Base-by-base conservation (phyloP, 2,329 filamentous ascomycete species). In the Aspergillus nomiae region DNA sequence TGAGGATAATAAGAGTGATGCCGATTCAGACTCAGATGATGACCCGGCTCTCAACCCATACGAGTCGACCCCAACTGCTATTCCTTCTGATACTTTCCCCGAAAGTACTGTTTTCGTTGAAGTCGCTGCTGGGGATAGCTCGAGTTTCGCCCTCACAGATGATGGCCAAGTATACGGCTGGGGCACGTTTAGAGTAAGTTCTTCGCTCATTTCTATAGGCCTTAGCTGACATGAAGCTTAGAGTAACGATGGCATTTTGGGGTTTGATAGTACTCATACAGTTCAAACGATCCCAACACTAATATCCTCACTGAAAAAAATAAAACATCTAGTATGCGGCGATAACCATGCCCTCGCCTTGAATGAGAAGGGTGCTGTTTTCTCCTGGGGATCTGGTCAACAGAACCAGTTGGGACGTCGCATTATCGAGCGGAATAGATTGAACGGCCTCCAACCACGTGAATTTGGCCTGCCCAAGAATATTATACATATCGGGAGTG, bases 401-500 rank as follows among this genome's bases (percentile, higher is more conserved):
- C 88, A 93, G 75, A 88, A 89, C 71, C 86, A 90, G 72, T 84
- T 92, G 11, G 90, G 90, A 67, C 86, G 86, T 58, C 85, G 85
- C 59, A 83, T 88, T 45, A 84, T 87, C 53, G 86, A 87, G 75
- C 85, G 86, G 59, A 86, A 82, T 63, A 83, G 84, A 67, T 76
- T 80, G 56, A 82, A 85, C 65, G 84, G 83, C 24, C 80, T 88
- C 28, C 79, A 81, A 55, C 87, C 88, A 11, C 82, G 82, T 60
- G 84, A 85, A 67, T 83, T 88, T 61, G 85, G 85, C 46, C 82
- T 88, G 50, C 84, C 84, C 66, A 84, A 85, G 71, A 80, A 80
- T 66, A 87, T 91, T 58, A 82, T 82, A 57, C 86, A 81, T 78
- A 85, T 91, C 62, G 85, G 86, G 32, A 89, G 88, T 59, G 92